These are phyloP conservation scores for Syzygium malaccense DNA, from an alignment of 441 rosid species.

Conservation along the genomic window DNA sequence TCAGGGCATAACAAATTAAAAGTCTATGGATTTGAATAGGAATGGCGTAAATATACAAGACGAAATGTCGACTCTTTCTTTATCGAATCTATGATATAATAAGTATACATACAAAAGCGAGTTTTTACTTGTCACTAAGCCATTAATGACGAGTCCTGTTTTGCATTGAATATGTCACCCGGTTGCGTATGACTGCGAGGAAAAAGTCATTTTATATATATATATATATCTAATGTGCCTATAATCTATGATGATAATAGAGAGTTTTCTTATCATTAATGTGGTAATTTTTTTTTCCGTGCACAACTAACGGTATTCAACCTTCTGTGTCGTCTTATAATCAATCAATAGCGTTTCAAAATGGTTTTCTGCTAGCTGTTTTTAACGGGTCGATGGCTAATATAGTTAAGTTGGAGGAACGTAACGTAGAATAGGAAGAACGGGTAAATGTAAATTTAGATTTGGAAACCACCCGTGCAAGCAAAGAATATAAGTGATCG, in stretches of 20 bases:
- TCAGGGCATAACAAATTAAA: too few species aligned
- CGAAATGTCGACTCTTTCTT: too few species aligned
- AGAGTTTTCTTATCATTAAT: neutral
- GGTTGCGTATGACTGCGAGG: too few species aligned
- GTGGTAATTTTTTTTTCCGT: neutral
- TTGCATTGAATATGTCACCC: neutral
- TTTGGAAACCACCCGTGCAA: neutral
- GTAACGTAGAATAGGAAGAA: neutral
- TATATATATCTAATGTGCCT: neutral
- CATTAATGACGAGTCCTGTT: neutral
- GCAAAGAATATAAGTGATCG: neutral
- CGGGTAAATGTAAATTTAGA: neutral
- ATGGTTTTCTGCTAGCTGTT: neutral
- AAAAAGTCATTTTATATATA: neutral
- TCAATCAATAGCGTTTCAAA: neutral
- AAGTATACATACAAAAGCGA: slow-evolving; percentile 27
- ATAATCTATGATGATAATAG: neutral
- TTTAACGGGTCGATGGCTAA: neutral
- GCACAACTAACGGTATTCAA: neutral
- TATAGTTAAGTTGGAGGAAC: neutral
- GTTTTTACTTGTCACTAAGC: neutral
- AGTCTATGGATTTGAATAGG: too few species aligned
- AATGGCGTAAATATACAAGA: slow-evolving; percentile 39
- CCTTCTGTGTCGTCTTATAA: neutral
- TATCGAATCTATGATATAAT: too few species aligned